Conservation (phyloP, 306 rosid species). For the Pyrus communis region DNA sequence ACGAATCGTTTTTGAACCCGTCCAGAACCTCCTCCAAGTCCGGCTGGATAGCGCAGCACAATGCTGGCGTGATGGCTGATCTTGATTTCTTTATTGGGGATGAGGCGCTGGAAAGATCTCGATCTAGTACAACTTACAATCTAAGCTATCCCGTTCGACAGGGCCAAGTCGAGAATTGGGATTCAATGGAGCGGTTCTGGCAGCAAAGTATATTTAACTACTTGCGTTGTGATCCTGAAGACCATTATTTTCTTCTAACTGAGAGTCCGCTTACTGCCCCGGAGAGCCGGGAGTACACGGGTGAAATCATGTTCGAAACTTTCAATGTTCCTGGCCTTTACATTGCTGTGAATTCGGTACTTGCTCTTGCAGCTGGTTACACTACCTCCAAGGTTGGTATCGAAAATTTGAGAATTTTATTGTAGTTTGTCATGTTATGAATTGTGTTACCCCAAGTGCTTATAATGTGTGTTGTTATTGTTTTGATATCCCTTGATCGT, state of each 20-base stretch:
- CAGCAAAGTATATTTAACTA: slow-evolving; percentile 94
- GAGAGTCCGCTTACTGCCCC: slow-evolving; percentile 98
- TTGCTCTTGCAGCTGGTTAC: slow-evolving; percentile 99
- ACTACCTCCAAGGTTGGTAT: slow-evolving; percentile 87
- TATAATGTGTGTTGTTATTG: not conserved
- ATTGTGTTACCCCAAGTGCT: not conserved
- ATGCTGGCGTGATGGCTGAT: slow-evolving; percentile 99
- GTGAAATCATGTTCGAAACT: slow-evolving; percentile 98
- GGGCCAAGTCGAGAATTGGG: slow-evolving; percentile 98
- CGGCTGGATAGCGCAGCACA: slow-evolving; percentile 81
- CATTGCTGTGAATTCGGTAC: slow-evolving; percentile 93
- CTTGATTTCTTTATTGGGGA: slow-evolving; percentile 98
- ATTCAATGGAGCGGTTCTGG: slow-evolving; percentile 96
- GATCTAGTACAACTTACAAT: slow-evolving; percentile 78
- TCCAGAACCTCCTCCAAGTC: slow-evolving; percentile 67
- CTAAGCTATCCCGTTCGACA: slow-evolving; percentile 73
- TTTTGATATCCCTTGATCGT: not conserved
- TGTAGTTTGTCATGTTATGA: not conserved
- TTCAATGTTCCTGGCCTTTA: slow-evolving; percentile 98
- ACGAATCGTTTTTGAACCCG: slow-evolving; percentile 79
- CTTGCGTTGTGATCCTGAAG: slow-evolving; percentile 98
- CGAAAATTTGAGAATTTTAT: not conserved
- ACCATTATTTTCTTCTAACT: slow-evolving; percentile 85
- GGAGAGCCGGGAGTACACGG: slow-evolving; percentile 94
- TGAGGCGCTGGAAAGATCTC: slow-evolving; percentile 71